A percentile compares a stretch with the other conserved stretches of the same genome.
Evolutionary conservation across 148 eudicot genomes (phyloP).

Genomic region (Dianthus caryophyllus): DNA sequence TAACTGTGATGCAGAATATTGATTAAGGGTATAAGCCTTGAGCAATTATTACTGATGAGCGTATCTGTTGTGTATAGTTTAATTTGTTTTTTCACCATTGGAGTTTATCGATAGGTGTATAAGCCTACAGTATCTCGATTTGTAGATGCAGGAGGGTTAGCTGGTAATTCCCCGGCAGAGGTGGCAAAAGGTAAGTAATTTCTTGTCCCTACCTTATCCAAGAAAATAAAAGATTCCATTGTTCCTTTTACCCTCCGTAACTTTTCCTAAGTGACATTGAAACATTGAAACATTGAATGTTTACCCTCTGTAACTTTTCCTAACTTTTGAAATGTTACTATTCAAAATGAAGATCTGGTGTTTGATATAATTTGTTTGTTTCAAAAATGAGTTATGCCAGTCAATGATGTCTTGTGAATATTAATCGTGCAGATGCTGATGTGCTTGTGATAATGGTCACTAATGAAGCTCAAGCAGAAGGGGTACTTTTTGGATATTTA

Average conservation of each 20-base stretch:
- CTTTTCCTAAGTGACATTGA: too few species aligned
- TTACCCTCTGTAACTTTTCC: too few species aligned
- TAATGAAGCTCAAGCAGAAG: constrained; percentile 96
- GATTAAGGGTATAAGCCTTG: too few species aligned
- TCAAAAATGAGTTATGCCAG: neutral
- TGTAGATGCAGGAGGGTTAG: constrained; percentile 70
- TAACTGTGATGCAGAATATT: neutral
- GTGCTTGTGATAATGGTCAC: constrained; percentile 96
- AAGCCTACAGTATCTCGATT: constrained; percentile 73
- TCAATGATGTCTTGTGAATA: constrained; percentile 13
- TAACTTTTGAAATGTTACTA: too few species aligned
- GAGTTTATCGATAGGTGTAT: constrained; percentile 57
- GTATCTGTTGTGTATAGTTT: neutral
- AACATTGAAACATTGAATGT: too few species aligned
- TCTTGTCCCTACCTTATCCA: neutral
- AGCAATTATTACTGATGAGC: neutral
- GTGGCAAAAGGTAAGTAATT: constrained; percentile 65
- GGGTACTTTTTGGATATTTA: constrained; percentile 74
- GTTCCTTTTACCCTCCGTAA: too few species aligned
- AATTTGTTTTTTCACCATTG: neutral
- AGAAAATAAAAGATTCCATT: neutral
- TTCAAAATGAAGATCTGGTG: too few species aligned
- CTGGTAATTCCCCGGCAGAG: constrained; percentile 77
- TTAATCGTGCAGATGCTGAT: constrained; percentile 60
- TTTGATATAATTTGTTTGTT: neutral